Evolutionary conservation across 371 early-diverging fungal species (phyloP).

Genomic region (Mortierella sp.): DNA sequence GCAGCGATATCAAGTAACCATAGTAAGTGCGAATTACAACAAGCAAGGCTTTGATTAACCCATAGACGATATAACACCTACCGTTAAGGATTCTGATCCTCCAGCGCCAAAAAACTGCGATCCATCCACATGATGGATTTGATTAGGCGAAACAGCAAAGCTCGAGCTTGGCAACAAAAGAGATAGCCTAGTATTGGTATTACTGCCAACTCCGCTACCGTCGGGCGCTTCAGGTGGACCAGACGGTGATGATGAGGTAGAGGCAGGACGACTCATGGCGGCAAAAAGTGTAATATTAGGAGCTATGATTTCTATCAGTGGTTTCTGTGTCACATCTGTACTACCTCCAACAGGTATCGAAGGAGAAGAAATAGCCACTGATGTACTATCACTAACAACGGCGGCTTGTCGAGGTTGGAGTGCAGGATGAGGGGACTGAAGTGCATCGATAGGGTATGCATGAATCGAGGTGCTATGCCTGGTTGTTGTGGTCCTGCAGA

Average conservation of each 20-base stretch:
- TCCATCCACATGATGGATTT: conserved; percentile 43
- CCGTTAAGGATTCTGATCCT: conserved; percentile 36
- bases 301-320: conserved; percentile 43
- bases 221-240: background rate
- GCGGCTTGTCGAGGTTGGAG: conserved; percentile 12
- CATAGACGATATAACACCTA: conserved; percentile 6
- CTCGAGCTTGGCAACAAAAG: conserved; percentile 38
- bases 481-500: conserved; percentile 13
- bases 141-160: conserved; percentile 25
- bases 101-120: conserved; percentile 50
- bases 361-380: background rate
- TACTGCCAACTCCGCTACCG: background rate
- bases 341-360: conserved; percentile 1
- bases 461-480: background rate
- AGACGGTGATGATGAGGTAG: conserved; percentile 8
- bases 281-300: conserved; percentile 51
- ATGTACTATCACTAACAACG: background rate
- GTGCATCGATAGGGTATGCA: conserved; percentile 17
- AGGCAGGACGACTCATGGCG: conserved; percentile 24
- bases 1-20: background rate
- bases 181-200: conserved; percentile 14
- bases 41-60: background rate
- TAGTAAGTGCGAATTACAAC: background rate
- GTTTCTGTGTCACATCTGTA: conserved; percentile 23
- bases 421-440: background rate